Percentiles rank a stretch among this genome's conserved stretches.
phyloP scores from a whole-genome alignment of 2,329 filamentous ascomycete species.

The Colletotrichum cordylinicola region DNA sequence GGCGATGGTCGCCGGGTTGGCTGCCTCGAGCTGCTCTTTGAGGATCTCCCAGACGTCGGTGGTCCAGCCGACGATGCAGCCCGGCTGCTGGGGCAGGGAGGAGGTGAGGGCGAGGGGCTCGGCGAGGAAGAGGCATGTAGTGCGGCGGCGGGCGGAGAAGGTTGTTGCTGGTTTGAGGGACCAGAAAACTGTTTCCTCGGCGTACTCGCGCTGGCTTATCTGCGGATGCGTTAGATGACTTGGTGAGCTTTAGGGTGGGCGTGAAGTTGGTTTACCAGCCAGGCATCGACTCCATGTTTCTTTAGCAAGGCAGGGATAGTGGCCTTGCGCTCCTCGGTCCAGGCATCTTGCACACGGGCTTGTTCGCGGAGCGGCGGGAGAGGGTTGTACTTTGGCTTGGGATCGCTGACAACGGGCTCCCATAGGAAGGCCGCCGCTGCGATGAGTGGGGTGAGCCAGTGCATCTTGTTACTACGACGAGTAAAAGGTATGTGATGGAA shows the following conservation, averaged over 20 bases:
- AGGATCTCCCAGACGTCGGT: constrained; percentile 46
- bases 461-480: neutral
- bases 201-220: constrained; percentile 58
- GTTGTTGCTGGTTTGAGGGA: constrained; percentile 49
- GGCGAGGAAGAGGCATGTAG: constrained; percentile 54
- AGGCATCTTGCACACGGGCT: constrained; percentile 46
- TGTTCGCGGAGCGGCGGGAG: constrained; percentile 50
- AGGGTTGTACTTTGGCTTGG: constrained; percentile 33
- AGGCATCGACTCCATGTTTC: constrained; percentile 52
- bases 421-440: neutral
- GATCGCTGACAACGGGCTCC: neutral
- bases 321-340: constrained; percentile 47
- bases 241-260: neutral
- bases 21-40: constrained; percentile 37
- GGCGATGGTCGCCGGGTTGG: constrained; percentile 43
- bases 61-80: constrained; percentile 19
- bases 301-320: constrained; percentile 46
- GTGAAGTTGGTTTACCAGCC: constrained; percentile 42
- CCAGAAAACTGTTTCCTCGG: constrained; percentile 58
- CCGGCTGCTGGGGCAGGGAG: constrained; percentile 34
- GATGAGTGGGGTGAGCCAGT: constrained; percentile 7
- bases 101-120: constrained; percentile 25
- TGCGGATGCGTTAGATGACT: constrained; percentile 22
- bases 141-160: constrained; percentile 55
- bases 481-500: neutral